Percentiles rank a stretch among this genome's conserved stretches.
Evolutionary conservation across 192 early-diverging fungal genomes (phyloP).

Genomic region (Geranomyces michiganensis): DNA sequence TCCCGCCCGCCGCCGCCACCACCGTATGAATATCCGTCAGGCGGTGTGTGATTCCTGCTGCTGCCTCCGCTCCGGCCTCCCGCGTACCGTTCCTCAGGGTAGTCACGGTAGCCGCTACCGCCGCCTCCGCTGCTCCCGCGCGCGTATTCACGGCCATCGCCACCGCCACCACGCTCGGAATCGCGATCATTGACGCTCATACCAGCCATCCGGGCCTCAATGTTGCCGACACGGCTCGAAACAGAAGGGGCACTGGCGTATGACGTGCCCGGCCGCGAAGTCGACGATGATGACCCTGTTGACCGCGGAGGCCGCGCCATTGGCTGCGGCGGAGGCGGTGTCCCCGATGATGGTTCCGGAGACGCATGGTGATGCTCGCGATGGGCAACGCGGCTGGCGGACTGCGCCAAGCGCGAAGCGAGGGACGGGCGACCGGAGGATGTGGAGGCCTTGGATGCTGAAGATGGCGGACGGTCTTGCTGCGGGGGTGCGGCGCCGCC

Average conservation of each 20-base stretch:
- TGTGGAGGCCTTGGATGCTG: neutral
- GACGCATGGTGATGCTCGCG: neutral
- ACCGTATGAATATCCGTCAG: too few relatives aligned
- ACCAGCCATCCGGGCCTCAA: constrained; percentile 11
- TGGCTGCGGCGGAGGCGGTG: neutral
- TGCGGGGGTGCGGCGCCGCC: neutral
- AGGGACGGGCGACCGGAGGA: neutral
- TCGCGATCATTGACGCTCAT: constrained; percentile 10
- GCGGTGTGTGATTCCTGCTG: too few relatives aligned
- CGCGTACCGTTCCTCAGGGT: too few relatives aligned
- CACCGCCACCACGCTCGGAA: neutral
- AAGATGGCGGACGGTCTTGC: neutral
- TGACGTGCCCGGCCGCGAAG: neutral
- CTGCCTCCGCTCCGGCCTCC: too few relatives aligned
- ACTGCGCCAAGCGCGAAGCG: neutral
- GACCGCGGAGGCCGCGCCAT: neutral
- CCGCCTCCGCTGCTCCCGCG: too few relatives aligned
- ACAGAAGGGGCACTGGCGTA: neutral
- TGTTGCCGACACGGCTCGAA: constrained; percentile 9
- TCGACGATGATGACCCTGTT: too few relatives aligned
- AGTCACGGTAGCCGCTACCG: too few relatives aligned
- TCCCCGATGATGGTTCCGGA: neutral
- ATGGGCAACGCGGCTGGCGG: neutral
- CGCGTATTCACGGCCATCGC: neutral
- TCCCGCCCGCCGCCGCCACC: too few relatives aligned